These are phyloP conservation scores for Plenodomus lindquistii DNA, from an alignment of 2,329 filamentous ascomycete species.

Conservation along the genomic window DNA sequence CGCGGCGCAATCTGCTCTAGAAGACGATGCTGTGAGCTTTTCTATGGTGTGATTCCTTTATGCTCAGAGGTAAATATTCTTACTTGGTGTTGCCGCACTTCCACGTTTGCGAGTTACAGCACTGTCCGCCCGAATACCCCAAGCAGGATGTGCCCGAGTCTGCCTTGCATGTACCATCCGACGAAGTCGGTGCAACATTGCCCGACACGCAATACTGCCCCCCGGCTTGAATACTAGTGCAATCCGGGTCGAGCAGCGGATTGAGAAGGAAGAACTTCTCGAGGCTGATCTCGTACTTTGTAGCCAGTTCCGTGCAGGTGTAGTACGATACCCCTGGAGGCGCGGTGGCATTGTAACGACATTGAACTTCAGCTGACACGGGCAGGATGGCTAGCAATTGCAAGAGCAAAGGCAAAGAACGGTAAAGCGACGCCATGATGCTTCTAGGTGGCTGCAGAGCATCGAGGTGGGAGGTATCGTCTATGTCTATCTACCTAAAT, in stretches of 20 bases:
- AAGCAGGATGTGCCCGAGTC: conserved; percentile 2
- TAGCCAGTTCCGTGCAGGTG: not conserved
- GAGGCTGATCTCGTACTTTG: not conserved
- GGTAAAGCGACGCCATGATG: conserved; percentile 1
- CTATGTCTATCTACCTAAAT: not conserved
- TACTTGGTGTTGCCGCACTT: conserved; percentile 1
- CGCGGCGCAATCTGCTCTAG: conserved; percentile 3
- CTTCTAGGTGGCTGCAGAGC: not conserved
- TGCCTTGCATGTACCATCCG: conserved; percentile 6
- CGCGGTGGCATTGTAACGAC: conserved; percentile 1
- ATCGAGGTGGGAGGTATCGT: conserved; percentile 1
- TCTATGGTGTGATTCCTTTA: not conserved
- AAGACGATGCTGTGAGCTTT: not conserved
- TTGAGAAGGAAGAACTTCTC: conserved; percentile 9
- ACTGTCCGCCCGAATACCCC: conserved; percentile 13
- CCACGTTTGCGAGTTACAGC: conserved; percentile 31
- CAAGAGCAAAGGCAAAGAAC: not conserved
- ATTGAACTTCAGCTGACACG: conserved; percentile 3
- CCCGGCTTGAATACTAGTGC: conserved; percentile 5
- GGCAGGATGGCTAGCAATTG: not conserved
- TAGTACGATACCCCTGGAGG: conserved; percentile 2
- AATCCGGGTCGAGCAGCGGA: conserved; percentile 7
- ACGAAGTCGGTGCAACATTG: conserved; percentile 2
- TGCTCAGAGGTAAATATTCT: conserved; percentile 1
- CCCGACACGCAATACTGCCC: conserved; percentile 5